Base-by-base conservation (phyloP, 148 eudicot species). In the Vaccinium corymbosum region DNA sequence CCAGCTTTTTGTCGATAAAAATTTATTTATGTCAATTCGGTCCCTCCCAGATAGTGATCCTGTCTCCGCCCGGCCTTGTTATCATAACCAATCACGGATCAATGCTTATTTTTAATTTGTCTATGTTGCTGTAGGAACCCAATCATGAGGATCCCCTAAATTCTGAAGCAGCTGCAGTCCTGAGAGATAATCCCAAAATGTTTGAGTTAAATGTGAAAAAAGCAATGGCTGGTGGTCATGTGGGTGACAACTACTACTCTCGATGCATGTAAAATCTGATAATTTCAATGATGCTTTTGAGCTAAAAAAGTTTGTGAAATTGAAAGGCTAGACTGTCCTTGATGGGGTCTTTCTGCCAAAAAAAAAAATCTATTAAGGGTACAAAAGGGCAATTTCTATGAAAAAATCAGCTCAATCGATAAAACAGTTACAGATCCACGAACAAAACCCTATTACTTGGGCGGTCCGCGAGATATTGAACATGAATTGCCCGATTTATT, bases 111-210 rank as follows among this genome's bases (percentile, higher is more conserved):
- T 66, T 35, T 62, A 16, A 25, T 35, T 8, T 83, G 10, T 57
- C 59, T 75, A 38, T 72, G 35, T 73, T 35, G 53, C 6, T 84
- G 83, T 87, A 92, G 98, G 93, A 56, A 56, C 11, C 46, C 46
- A 95, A 95, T 82, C 87, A 89, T 52, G 98, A 94, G 90, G 98
- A 95, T 89, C 98, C 98, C 61, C 93, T 95, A 16, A 95, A 95
- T 42, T 42, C 46, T 68, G 98, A 95, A 38, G 98, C 98, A 48
- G 98, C 98, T 57, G 96, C 92, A 6, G 97, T 92, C 71, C 84
- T 95, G 85, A 95, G 94, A 85, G 98, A 95, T 75, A 91, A 92
- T 86, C 98, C 98, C 3, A 91, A 90, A 74, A 78, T 89, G 91
- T 95, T 94, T 13, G 95, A 90, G 71, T 87, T 92, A 9, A 90